Conservation (phyloP, 2,329 filamentous ascomycete species). For the Monosporascus sp. region DNA sequence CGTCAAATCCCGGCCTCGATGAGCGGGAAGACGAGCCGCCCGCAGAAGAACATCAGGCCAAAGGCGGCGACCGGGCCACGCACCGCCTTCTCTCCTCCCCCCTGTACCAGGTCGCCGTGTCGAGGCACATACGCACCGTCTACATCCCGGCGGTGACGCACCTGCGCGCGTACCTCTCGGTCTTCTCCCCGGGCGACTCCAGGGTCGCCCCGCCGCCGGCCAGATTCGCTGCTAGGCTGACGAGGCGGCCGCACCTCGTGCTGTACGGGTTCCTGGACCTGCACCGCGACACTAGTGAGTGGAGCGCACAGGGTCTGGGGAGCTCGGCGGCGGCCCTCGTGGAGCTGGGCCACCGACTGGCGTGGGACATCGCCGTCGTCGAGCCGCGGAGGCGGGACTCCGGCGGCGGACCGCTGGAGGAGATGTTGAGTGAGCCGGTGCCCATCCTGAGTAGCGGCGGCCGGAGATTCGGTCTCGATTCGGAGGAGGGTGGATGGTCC, state of each 20-base stretch:
- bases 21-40: constrained; percentile 2
- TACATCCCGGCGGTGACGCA: constrained; percentile 74
- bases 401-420: constrained; percentile 18
- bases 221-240: constrained; percentile 3
- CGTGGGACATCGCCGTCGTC: constrained; percentile 40
- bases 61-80: constrained; percentile 8
- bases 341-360: constrained; percentile 49
- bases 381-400: constrained; percentile 34
- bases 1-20: background rate
- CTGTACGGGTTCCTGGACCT: constrained; percentile 61
- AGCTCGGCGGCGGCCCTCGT: constrained; percentile 58
- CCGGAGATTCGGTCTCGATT: constrained; percentile 34
- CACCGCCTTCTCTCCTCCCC: constrained; percentile 55
- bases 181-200: constrained; percentile 38
- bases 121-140: constrained; percentile 61
- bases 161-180: constrained; percentile 69
- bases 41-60: constrained; percentile 9
- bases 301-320: constrained; percentile 68
- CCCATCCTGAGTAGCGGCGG: constrained; percentile 57
- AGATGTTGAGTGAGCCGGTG: constrained; percentile 45
- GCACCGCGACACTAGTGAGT: constrained; percentile 65
- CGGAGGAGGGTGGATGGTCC: constrained; percentile 49
- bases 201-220: constrained; percentile 32
- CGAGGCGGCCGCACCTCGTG: constrained; percentile 42
- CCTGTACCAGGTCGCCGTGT: constrained; percentile 63